A percentile compares a stretch with the other conserved stretches of the same genome.
Conservation (phyloP, 768 basidiomycete species). For the Lactarius akahatsu region DNA sequence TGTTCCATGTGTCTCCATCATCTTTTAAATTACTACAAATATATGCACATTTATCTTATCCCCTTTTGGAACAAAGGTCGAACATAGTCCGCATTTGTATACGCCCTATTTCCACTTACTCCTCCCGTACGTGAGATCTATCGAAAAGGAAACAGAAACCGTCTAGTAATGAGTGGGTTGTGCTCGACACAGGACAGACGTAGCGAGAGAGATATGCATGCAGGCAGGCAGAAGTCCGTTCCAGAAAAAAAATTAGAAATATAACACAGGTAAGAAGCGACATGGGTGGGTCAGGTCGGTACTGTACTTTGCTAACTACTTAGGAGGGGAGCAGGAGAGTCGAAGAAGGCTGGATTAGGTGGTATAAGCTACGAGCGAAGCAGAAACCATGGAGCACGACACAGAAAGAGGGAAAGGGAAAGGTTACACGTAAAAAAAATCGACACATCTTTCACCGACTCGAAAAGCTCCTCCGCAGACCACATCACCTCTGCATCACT, state of each 20-base stretch:
- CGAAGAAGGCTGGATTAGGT: conserved; percentile 11
- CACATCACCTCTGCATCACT: background rate
- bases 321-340: background rate
- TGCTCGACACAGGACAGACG: background rate
- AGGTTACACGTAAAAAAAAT: conserved; percentile 9
- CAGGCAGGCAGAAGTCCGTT: background rate
- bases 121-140: background rate
- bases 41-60: background rate
- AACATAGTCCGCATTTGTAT: background rate
- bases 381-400: conserved; percentile 11
- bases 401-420: background rate
- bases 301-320: background rate
- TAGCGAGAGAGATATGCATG: conserved; percentile 5
- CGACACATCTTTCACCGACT: conserved; percentile 2
- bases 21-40: background rate
- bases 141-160: background rate
- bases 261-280: background rate
- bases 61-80: background rate
- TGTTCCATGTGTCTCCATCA: background rate
- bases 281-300: background rate
- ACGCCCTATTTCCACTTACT: background rate
- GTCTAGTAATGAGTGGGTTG: conserved; percentile 13
- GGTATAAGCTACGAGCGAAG: conserved; percentile 19
- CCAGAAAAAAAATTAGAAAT: background rate
- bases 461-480: background rate